Evolutionary conservation across 345 rosid genomes (phyloP).

Genomic region (Erodium maritimum): DNA sequence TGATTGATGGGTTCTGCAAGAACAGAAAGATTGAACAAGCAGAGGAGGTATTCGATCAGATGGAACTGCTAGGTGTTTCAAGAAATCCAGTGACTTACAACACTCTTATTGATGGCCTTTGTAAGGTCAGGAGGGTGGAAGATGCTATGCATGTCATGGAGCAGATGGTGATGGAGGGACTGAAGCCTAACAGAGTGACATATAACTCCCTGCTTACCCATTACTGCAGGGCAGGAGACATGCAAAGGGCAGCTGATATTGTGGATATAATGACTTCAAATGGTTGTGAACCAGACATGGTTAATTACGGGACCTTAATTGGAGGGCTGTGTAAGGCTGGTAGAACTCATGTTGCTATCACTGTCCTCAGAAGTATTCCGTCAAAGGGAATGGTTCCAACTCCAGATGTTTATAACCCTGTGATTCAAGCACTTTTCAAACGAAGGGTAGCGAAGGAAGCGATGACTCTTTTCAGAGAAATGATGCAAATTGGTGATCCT

Average conservation of each 20-base stretch:
- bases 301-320: conserved; percentile 72
- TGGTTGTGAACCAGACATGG: conserved; percentile 73
- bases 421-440: conserved; percentile 62
- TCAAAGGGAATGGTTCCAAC: conserved; percentile 65
- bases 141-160: conserved; percentile 83
- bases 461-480: conserved; percentile 69
- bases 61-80: conserved; percentile 84
- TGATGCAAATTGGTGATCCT: conserved; percentile 44
- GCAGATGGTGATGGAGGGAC: conserved; percentile 87
- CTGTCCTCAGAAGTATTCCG: conserved; percentile 59
- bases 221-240: conserved; percentile 64
- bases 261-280: conserved; percentile 71
- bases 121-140: conserved; percentile 57
- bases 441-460: conserved; percentile 56
- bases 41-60: conserved; percentile 84
- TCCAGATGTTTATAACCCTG: conserved; percentile 77
- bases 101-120: conserved; percentile 79
- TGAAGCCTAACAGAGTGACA: conserved; percentile 74
- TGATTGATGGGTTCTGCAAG: conserved; percentile 85
- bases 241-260: conserved; percentile 74
- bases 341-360: conserved; percentile 59
- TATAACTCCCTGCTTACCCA: conserved; percentile 66
- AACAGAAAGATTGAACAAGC: conserved; percentile 61
- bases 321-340: conserved; percentile 84
- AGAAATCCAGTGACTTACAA: conserved; percentile 77